These are phyloP conservation scores for Termitomyces sp. DNA, from an alignment of 1,284 basidiomycete genomes.

Conservation along the genomic window DNA sequence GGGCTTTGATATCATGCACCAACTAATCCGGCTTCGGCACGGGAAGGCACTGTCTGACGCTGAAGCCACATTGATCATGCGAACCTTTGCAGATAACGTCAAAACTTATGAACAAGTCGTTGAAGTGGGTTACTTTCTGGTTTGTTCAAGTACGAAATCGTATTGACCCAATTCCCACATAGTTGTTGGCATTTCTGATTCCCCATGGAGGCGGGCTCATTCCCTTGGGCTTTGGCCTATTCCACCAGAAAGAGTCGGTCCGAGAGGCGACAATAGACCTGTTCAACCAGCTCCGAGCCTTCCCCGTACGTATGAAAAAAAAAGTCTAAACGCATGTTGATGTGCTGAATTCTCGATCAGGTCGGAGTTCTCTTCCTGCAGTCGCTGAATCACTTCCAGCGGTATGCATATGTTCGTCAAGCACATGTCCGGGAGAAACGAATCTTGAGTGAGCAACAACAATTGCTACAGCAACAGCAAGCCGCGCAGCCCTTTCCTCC, in stretches of 20 bases:
- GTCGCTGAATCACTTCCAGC: slow-evolving; percentile 86
- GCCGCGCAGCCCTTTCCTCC: slow-evolving; percentile 17
- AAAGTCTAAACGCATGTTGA: slow-evolving; percentile 2
- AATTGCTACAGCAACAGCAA: slow-evolving; percentile 31
- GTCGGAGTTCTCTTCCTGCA: slow-evolving; percentile 83
- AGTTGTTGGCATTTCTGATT: slow-evolving; percentile 79
- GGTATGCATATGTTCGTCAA: slow-evolving; percentile 78
- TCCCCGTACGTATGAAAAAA: slow-evolving; percentile 53
- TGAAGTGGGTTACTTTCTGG: slow-evolving; percentile 56
- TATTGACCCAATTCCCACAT: neutral
- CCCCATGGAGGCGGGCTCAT: slow-evolving; percentile 80
- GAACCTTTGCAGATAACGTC: slow-evolving; percentile 64
- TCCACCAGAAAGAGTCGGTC: slow-evolving; percentile 77
- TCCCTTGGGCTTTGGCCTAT: slow-evolving; percentile 83
- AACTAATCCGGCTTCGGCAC: slow-evolving; percentile 37
- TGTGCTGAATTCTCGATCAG: slow-evolving; percentile 36
- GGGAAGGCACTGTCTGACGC: slow-evolving; percentile 36
- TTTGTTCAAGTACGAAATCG: neutral
- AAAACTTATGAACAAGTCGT: slow-evolving; percentile 83
- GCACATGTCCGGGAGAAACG: slow-evolving; percentile 57
- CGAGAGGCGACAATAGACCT: slow-evolving; percentile 80
- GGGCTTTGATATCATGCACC: slow-evolving; percentile 40
- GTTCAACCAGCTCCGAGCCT: slow-evolving; percentile 71
- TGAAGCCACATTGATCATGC: slow-evolving; percentile 73
- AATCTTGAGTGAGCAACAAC: slow-evolving; percentile 35